A percentile compares a stretch with the other conserved stretches of the same genome.
phyloP scores from a whole-genome alignment of 352 stramenopile species.

The Phytophthora nicotianae region DNA sequence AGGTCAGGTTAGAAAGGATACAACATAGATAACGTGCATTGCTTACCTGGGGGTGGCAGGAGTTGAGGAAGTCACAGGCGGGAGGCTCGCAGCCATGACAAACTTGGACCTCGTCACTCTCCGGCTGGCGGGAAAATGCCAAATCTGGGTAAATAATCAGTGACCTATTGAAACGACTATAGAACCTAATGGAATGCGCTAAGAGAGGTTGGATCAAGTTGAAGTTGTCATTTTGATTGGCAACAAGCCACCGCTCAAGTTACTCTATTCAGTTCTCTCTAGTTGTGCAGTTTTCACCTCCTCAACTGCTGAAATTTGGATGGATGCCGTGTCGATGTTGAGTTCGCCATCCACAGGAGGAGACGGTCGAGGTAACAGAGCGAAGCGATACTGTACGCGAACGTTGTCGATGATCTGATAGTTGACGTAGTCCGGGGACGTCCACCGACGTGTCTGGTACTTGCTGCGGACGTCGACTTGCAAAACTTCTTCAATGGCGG shows the following conservation, averaged over 20 bases:
- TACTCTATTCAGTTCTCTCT: background rate
- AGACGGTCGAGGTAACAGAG: slow-evolving; percentile 15
- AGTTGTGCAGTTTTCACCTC: slow-evolving; percentile 8
- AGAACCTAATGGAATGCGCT: slow-evolving; percentile 16
- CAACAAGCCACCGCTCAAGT: slow-evolving; percentile 5
- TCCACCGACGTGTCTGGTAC: slow-evolving; percentile 65
- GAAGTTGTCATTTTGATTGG: slow-evolving; percentile 26
- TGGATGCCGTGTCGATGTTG: slow-evolving; percentile 23
- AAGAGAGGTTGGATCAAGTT: slow-evolving; percentile 9
- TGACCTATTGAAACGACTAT: slow-evolving; percentile 23
- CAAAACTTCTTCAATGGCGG: slow-evolving; percentile 69
- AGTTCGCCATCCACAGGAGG: slow-evolving; percentile 2
- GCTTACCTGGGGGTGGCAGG: slow-evolving; percentile 20
- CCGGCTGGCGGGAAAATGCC: slow-evolving; percentile 27
- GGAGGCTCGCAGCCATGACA: slow-evolving; percentile 37
- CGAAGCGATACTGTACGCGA: slow-evolving; percentile 55
- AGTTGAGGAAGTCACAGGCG: slow-evolving; percentile 20
- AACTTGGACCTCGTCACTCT: slow-evolving; percentile 21
- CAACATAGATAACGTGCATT: background rate
- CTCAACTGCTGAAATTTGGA: slow-evolving; percentile 45
- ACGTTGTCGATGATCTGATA: slow-evolving; percentile 66
- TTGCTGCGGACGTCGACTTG: slow-evolving; percentile 80
- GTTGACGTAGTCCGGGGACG: slow-evolving; percentile 39
- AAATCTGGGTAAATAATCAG: background rate
- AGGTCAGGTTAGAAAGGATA: background rate